Percentiles rank a stretch among this genome's conserved stretches.
Evolutionary conservation across 495 filamentous ascomycete genomes (phyloP).

Genomic region (Ramalina peruviana): DNA sequence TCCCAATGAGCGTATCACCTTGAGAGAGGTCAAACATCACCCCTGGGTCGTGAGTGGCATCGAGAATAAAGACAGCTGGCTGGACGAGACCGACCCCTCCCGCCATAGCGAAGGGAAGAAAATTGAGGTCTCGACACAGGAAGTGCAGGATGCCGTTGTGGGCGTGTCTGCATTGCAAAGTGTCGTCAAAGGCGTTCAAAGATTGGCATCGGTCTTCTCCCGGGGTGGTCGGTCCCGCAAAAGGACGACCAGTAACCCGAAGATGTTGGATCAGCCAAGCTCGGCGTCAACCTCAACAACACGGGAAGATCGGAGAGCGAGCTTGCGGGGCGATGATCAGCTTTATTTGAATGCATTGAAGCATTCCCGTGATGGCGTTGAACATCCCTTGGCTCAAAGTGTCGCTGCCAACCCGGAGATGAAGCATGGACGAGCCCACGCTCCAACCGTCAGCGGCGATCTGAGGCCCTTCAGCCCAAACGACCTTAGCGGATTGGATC

Average conservation of each 20-base stretch:
- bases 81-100: constrained; percentile 84
- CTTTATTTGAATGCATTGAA: constrained; percentile 37
- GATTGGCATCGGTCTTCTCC: constrained; percentile 13
- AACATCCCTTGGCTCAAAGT: constrained; percentile 76
- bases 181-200: constrained; percentile 49
- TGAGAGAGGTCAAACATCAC: constrained; percentile 90
- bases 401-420: constrained; percentile 58
- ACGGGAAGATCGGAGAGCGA: constrained; percentile 46
- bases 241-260: constrained; percentile 13
- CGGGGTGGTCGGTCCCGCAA: constrained; percentile 19
- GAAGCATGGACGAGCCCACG: constrained; percentile 30
- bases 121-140: constrained; percentile 83
- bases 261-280: constrained; percentile 8
- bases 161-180: constrained; percentile 76
- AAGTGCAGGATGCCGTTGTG: constrained; percentile 81
- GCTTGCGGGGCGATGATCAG: constrained; percentile 58
- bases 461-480: constrained; percentile 11
- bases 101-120: constrained; percentile 68
- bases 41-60: constrained; percentile 86
- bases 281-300: constrained; percentile 11
- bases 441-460: constrained; percentile 23
- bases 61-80: constrained; percentile 59
- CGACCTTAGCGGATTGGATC: constrained; percentile 19
- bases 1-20: constrained; percentile 68
- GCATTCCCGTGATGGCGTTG: constrained; percentile 32